Percentiles rank a stretch among this genome's conserved stretches.
phyloP scores from a whole-genome alignment of 306 rosid genomes.

The Abrus precatorius region DNA sequence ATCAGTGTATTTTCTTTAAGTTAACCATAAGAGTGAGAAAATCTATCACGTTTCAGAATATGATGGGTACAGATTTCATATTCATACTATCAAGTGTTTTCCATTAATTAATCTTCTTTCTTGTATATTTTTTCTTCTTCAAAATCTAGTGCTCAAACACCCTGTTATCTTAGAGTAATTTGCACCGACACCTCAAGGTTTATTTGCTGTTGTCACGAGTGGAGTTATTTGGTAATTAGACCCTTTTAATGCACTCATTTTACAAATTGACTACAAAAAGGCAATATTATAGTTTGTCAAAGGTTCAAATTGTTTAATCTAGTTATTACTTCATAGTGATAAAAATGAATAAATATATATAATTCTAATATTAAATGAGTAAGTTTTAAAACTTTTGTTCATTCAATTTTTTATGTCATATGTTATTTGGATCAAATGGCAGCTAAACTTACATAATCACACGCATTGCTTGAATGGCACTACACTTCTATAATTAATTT shows the following conservation, averaged over 20 bases:
- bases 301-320: conserved; percentile 34
- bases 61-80: neutral
- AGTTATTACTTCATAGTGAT: neutral
- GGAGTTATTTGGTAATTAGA: neutral
- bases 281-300: neutral
- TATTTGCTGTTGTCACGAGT: conserved; percentile 9
- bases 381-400: conserved; percentile 21
- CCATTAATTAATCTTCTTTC: conserved; percentile 14
- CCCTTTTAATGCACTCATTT: neutral
- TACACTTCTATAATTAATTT: neutral
- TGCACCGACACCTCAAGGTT: conserved; percentile 22
- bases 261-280: neutral
- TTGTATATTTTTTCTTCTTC: conserved; percentile 10
- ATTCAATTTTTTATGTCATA: neutral
- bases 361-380: neutral
- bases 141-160: conserved; percentile 31
- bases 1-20: neutral
- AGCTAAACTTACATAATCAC: neutral
- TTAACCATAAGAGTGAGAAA: neutral
- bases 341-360: neutral
- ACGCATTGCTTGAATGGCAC: neutral
- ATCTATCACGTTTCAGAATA: neutral
- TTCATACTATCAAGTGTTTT: neutral
- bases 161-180: neutral
- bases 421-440: neutral